Evolutionary conservation across 2,329 filamentous ascomycete species (phyloP), one percentile per base, ranked within the genome.

Genomic region (Aspergillus ruber): DNA sequence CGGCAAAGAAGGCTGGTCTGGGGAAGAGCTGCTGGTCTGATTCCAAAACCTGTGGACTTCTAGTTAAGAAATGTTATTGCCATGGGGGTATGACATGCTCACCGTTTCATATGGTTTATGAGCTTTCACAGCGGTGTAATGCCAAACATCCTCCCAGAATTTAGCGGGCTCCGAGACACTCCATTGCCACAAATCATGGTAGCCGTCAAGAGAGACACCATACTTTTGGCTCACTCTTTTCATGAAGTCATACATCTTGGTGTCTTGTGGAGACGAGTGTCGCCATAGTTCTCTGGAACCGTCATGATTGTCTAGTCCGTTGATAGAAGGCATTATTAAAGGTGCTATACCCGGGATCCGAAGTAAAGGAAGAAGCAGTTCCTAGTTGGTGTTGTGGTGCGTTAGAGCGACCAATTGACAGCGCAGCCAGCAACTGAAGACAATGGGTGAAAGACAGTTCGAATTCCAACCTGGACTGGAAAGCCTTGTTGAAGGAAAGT

Each of bases 111-210:
- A 90, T 6, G 74, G 67, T 58, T 73, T 74, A 20, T 86, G 85
- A 4, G 87, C 81, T 53, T 76, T 82, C 56, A 97, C 78, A 39
- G 86, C 86, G 2, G 86, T 86, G 67, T 86, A 90, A 38, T 86
- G 75, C 90, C 90, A 96, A 8, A 89, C 79, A 47, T 90, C 84
- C 43, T 79, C 82, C 91, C 91, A 97, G 66, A 96, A 95, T 1
- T 77, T 72, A 20, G 82, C 77, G 6, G 89, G 77, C 57, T 91
- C 76, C 6, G 85, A 79, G 53, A 93, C 78, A 55, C 89, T 95
- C 91, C 91, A 97, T 63, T 79, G 72, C 71, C 91, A 86, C 7
- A 97, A 78, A n/a, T 81, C 81, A 17, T 83, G 71, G 62, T 95
- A 95, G 52, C 76, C 81, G 15, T 75, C 64, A 42, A 93, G 74